Evolutionary conservation across 345 rosid genomes (phyloP).

Genomic region (Isatis tinctoria): DNA sequence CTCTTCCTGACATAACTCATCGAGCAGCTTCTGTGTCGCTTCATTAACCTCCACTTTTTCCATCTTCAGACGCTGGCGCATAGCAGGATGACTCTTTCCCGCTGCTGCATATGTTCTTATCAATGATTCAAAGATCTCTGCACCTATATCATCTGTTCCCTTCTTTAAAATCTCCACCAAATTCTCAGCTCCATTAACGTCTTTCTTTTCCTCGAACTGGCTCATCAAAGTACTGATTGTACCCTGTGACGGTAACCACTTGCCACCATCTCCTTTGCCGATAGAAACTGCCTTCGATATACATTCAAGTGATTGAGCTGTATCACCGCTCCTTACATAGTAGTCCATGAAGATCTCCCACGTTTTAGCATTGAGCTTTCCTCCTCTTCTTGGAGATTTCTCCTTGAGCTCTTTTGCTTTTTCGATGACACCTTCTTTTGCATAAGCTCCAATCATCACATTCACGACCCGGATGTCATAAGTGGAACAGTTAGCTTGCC

Average conservation of each 20-base stretch:
- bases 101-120: conserved; percentile 88
- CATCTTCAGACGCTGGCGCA: conserved; percentile 74
- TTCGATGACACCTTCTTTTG: conserved; percentile 48
- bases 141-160: conserved; percentile 52
- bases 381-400: conserved; percentile 62
- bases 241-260: conserved; percentile 77
- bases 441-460: conserved; percentile 66
- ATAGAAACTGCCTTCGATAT: conserved; percentile 56
- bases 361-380: conserved; percentile 71
- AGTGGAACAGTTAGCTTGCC: conserved; percentile 64
- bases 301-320: conserved; percentile 57
- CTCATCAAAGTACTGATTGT: conserved; percentile 50
- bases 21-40: conserved; percentile 60
- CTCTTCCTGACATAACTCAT: conserved; percentile 56
- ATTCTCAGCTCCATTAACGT: conserved; percentile 84
- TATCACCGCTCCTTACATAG: conserved; percentile 50
- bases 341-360: conserved; percentile 78
- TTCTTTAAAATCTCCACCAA: conserved; percentile 71
- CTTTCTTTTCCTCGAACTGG: conserved; percentile 60
- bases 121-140: conserved; percentile 65
- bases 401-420: conserved; percentile 72
- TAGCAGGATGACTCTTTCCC: conserved; percentile 56
- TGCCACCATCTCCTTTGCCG: conserved; percentile 66
- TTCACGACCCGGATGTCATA: conserved; percentile 77
- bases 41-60: conserved; percentile 66